Conservation (phyloP, 2,329 filamentous ascomycete species). For the Zarea fungicola region DNA sequence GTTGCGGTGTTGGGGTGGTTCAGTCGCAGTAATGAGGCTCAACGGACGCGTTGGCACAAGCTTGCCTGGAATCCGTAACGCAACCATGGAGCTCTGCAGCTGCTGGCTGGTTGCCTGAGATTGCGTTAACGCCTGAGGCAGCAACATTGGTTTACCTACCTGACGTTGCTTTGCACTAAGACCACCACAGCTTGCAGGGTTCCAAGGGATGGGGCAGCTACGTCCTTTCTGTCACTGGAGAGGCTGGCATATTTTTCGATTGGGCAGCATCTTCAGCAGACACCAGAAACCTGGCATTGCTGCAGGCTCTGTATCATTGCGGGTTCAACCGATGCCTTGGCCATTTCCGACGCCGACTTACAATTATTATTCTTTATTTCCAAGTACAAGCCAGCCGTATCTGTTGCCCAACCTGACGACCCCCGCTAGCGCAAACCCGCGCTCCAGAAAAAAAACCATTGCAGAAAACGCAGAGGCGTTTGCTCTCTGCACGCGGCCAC, state of each 20-base stretch:
- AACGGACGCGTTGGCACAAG: constrained; percentile 40
- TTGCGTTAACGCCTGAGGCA: constrained; percentile 8
- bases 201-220: not conserved
- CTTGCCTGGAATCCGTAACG: constrained; percentile 38
- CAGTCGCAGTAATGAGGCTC: constrained; percentile 9
- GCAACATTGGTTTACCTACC: not conserved
- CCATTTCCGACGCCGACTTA: too few relatives aligned
- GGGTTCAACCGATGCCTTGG: too few relatives aligned
- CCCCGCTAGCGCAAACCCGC: not conserved
- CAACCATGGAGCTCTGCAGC: constrained; percentile 12
- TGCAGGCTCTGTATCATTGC: not conserved
- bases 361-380: not conserved
- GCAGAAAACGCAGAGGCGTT: not conserved
- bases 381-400: not conserved
- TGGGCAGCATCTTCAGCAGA: not conserved
- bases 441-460: constrained; percentile 10
- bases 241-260: not conserved
- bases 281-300: constrained; percentile 1
- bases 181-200: not conserved
- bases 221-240: constrained; percentile 2
- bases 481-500: not conserved
- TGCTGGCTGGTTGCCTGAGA: constrained; percentile 5
- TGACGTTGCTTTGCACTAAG: too few relatives aligned
- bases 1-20: constrained; percentile 5
- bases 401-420: not conserved